phyloP scores from a whole-genome alignment of 352 stramenopile genomes.

The Pythium dissimile region DNA sequence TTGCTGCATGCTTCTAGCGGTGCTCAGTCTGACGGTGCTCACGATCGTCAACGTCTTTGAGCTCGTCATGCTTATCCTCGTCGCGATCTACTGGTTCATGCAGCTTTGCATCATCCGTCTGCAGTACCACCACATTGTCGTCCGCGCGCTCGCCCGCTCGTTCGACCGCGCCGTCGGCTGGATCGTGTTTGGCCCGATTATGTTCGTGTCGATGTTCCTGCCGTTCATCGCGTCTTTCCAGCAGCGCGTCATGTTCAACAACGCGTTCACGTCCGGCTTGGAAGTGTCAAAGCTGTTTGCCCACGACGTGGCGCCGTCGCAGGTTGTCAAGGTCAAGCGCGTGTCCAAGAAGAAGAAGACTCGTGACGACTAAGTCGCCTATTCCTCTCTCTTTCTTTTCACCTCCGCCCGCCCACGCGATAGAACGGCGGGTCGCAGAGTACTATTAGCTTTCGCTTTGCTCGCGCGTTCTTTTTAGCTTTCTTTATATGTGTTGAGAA shows the following conservation, averaged over 20 bases:
- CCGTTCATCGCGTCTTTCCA: constrained; percentile 86
- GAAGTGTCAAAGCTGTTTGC: constrained; percentile 89
- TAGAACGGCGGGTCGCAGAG: constrained; percentile 6
- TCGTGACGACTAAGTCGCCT: constrained; percentile 47
- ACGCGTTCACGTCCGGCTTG: constrained; percentile 82
- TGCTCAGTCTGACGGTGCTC: constrained; percentile 69
- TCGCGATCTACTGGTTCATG: constrained; percentile 87
- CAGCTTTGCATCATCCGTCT: constrained; percentile 72
- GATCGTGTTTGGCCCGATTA: constrained; percentile 88
- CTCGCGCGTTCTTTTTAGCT: neutral
- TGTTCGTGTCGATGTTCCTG: constrained; percentile 88
- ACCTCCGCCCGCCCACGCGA: neutral
- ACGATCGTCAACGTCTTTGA: constrained; percentile 73
- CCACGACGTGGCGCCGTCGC: constrained; percentile 73
- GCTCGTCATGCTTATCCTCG: constrained; percentile 59
- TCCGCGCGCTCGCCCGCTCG: constrained; percentile 62
- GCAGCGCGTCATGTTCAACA: constrained; percentile 90
- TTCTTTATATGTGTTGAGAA: constrained; percentile 26
- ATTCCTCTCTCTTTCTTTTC: neutral
- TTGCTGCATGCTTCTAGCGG: constrained; percentile 57
- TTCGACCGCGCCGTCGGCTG: constrained; percentile 81
- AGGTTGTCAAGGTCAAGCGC: constrained; percentile 85
- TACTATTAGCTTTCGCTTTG: neutral
- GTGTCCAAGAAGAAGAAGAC: constrained; percentile 89
- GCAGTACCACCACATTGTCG: constrained; percentile 84